Evolutionary conservation across 2,329 filamentous ascomycete genomes (phyloP), one percentile per base, ranked within the genome.

Genomic region (Calonectria montana): DNA sequence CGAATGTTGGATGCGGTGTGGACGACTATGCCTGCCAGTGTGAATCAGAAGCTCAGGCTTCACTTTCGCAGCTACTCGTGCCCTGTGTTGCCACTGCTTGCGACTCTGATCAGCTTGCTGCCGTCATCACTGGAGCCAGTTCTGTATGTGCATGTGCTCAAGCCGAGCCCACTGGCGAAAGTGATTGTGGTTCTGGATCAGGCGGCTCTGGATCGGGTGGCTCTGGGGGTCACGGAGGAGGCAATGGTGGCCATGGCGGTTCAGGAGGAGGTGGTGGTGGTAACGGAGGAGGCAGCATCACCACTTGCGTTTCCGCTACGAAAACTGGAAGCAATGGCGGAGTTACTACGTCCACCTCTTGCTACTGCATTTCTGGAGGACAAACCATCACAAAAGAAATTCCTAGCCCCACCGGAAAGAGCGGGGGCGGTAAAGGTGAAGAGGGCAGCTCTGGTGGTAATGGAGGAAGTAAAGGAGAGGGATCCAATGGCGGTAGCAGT

Each of bases 21-120:
- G 61, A 73, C 37, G 79, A 82, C 72, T 81, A 78, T 45, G 70
- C 66, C 7, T 82, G 80, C 25, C 80, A 81, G 48, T 82, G 80
- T 57, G 70, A 77, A 39, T 65, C 76, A 13, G 76, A 73, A 3
- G 75, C 76, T 5, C 76, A 77, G 50, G 71, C 70, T 15, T 74
- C 72, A 10, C 67, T 82, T 1, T 78, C 79, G 2, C 55, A 72
- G 39, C 68, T 78, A n/a, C 75, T 81, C n/a, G 72, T 78, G 16
- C 80, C 80, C 13, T 82, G 80, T 47, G 79, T 82, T 8, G 74
- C 76, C 1, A 80, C 75, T 0, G 77, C 75, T 4, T 82, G 80
- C 62, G 76, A 75, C 3, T 55, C 77, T 1, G 70, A 67, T 5
- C 75, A 77, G 3, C 68, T 81, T 23, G 74, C 73, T 23, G 78